Percentiles rank a stretch among this genome's conserved stretches.
Evolutionary conservation across 495 filamentous ascomycete species (phyloP).

Genomic region (Letharia columbiana): DNA sequence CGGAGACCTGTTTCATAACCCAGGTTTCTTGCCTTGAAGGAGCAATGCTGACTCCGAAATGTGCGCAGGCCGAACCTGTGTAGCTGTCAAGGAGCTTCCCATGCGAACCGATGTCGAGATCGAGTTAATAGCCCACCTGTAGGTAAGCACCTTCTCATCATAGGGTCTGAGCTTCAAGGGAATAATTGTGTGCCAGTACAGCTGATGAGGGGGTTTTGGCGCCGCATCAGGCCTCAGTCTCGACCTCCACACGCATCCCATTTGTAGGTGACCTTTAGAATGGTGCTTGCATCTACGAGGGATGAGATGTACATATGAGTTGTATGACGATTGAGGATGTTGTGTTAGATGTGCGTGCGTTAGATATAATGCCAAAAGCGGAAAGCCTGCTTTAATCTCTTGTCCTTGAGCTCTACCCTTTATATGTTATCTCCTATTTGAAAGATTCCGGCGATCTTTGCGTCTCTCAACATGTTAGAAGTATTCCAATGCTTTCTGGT

Average conservation of each 20-base stretch:
- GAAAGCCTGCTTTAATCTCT: background rate
- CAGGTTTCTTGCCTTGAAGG: no score
- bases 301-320: background rate
- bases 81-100: constrained; percentile 58
- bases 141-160: constrained; percentile 22
- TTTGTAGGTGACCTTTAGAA: constrained; percentile 23
- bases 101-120: constrained; percentile 64
- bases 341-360: background rate
- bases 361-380: background rate
- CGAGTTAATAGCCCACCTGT: constrained; percentile 54
- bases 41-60: no score
- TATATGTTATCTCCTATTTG: background rate
- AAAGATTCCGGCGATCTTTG: background rate
- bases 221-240: constrained; percentile 11
- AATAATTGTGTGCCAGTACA: constrained; percentile 17
- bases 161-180: background rate
- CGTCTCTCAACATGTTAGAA: background rate
- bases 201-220: constrained; percentile 11
- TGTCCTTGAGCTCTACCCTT: background rate
- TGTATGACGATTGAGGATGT: background rate
- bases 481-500: background rate
- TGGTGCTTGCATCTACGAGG: background rate
- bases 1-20: no score
- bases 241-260: constrained; percentile 15
- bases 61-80: constrained; percentile 44